Evolutionary conservation across 306 rosid genomes (phyloP).

Genomic region (barrel medic (Medicago truncatula)): MtrunA17r5.0-ANR NC_053042.1:4615501-4616000

Average conservation of each 20-base stretch:
- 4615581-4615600: too few species aligned
- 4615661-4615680: constrained; percentile 41
- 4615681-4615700: constrained; percentile 16
- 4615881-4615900: background rate
- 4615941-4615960: constrained; percentile 26
- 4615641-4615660: constrained; percentile 31
- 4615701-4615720: constrained; percentile 41
- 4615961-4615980: constrained; percentile 39
- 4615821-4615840: constrained; percentile 22
- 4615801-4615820: constrained; percentile 10
- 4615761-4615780: constrained; percentile 32
- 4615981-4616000: constrained; percentile 46
- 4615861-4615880: constrained; percentile 3
- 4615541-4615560: background rate
- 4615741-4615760: constrained; percentile 58
- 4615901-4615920: constrained; percentile 12
- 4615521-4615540: background rate
- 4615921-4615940: constrained; percentile 40
- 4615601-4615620: too few species aligned
- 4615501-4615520: background rate
- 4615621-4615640: constrained; percentile 2
- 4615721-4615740: constrained; percentile 51
- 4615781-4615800: constrained; percentile 24
- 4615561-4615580: too few species aligned
- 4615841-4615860: constrained; percentile 24